These are phyloP conservation scores for Penicillium sp. DNA, from an alignment of 2,329 filamentous ascomycete species.

Conservation along the genomic window DNA sequence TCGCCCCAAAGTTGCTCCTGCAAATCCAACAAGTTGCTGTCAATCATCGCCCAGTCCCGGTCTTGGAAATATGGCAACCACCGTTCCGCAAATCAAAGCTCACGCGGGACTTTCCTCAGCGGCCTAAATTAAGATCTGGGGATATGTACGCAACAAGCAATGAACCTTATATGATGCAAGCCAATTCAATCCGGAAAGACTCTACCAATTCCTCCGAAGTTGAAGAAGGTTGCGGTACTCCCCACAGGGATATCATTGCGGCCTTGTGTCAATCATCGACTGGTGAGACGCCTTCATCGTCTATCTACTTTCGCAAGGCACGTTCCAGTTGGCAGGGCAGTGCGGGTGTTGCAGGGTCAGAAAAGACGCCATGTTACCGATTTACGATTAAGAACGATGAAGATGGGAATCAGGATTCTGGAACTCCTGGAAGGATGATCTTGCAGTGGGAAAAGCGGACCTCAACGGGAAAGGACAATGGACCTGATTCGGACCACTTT, in stretches of 20 bases:
- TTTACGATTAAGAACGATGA: constrained; percentile 14
- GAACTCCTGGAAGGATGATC: constrained; percentile 15
- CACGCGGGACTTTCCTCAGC: constrained; percentile 17
- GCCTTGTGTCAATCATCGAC: constrained; percentile 16
- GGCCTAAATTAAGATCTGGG: constrained; percentile 23
- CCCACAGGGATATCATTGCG: constrained; percentile 19
- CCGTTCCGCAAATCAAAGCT: constrained; percentile 27
- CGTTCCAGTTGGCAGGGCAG: constrained; percentile 19
- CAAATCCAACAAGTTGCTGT: constrained; percentile 34
- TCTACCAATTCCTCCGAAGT: background rate
- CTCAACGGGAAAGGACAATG: constrained; percentile 1
- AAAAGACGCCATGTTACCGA: constrained; percentile 14
- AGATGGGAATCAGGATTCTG: background rate
- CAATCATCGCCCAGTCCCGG: constrained; percentile 26
- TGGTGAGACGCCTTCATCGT: background rate
- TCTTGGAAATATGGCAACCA: constrained; percentile 34
- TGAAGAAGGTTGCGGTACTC: background rate
- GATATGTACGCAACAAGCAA: constrained; percentile 33
- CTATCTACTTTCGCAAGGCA: constrained; percentile 20
- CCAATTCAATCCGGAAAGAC: background rate
- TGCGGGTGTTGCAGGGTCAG: constrained; percentile 1
- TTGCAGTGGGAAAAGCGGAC: constrained; percentile 24
- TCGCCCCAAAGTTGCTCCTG: constrained; percentile 30
- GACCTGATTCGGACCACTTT: constrained; percentile 11
- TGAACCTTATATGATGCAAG: constrained; percentile 24